Percentiles rank a stretch among this genome's conserved stretches.
phyloP scores from a whole-genome alignment of 2,329 filamentous ascomycete genomes.

The Claviceps sp. region DNA sequence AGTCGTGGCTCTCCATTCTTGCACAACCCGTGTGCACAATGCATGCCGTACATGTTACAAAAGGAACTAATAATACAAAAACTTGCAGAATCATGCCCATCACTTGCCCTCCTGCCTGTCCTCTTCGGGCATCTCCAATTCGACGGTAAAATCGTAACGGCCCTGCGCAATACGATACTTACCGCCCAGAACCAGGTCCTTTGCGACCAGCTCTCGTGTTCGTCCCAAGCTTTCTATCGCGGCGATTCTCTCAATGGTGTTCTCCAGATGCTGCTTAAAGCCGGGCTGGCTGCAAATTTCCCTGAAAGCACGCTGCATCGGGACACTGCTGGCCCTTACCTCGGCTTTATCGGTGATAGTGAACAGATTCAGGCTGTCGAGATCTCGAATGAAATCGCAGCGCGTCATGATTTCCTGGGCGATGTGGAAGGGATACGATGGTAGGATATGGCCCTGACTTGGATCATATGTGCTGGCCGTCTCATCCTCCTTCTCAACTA shows the following conservation, averaged over 20 bases:
- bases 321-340: slow-evolving; percentile 85
- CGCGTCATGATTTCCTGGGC: slow-evolving; percentile 91
- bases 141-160: slow-evolving; percentile 26
- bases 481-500: slow-evolving; percentile 68
- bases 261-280: slow-evolving; percentile 72
- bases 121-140: slow-evolving; percentile 30
- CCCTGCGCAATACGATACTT: slow-evolving; percentile 53
- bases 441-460: slow-evolving; percentile 58
- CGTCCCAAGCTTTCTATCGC: slow-evolving; percentile 87
- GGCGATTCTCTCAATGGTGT: slow-evolving; percentile 71
- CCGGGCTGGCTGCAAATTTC: slow-evolving; percentile 65
- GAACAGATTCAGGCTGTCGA: slow-evolving; percentile 91
- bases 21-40: too few species aligned
- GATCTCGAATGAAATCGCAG: slow-evolving; percentile 82
- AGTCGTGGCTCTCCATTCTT: too few species aligned
- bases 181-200: slow-evolving; percentile 78
- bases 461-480: slow-evolving; percentile 54
- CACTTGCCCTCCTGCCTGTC: neutral
- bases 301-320: slow-evolving; percentile 87
- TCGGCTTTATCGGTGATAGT: slow-evolving; percentile 79
- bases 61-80: too few species aligned
- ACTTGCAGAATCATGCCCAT: neutral
- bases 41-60: too few species aligned
- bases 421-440: slow-evolving; percentile 66
- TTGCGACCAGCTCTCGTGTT: slow-evolving; percentile 89